Base-by-base conservation (phyloP, 2,329 filamentous ascomycete genomes). In the Talaromyces sp. region DNA sequence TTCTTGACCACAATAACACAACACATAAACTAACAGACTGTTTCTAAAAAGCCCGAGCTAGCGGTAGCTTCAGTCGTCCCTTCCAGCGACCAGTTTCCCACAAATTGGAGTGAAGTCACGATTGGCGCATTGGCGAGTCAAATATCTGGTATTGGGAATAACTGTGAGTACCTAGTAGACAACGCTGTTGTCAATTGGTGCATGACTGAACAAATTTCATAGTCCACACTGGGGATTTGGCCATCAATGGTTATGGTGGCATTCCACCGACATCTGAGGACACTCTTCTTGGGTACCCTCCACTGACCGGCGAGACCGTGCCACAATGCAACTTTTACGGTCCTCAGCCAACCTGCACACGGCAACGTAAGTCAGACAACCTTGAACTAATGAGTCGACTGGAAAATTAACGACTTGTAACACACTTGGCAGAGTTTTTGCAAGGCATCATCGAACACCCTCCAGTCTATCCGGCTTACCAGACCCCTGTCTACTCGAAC, bases 251-350 rank as follows among this genome's bases (percentile, higher is more conserved):
- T 13, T 53, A 10, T 30, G 19, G 15, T 30, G 19, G 15, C 11
- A 27, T n/a, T 9, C 49, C 49, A 30, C 49, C 49, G 27, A 27
- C 44, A 30, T 13, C 36, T 6, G 27, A n/a, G 25, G 55, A 25
- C n/a, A 30, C 44, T n/a, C 39, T 28, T n/a, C 39, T 57, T 57
- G 55, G 55, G 4, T 57, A 44, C 19, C 55, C 55, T 47, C 55
- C 55, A 11, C 36, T 57, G 11, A 30, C 32, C 28, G 42, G 27
- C 7, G 54, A 49, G n/a, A 44, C 39, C 39, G 42, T 57, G 19
- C 39, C 36, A 9, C 55, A 57, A 49, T 57, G 55, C 55, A 57
- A 47, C 15, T 57, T 57, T 32, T 57, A 57, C 15, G 42, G 55
- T 22, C 42, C 39, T 19, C 27, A 53, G 17, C 10, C 28, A 28